Conservation (phyloP, 169 alveolate genomes). For the Cryptosporidium sp. region DNA sequence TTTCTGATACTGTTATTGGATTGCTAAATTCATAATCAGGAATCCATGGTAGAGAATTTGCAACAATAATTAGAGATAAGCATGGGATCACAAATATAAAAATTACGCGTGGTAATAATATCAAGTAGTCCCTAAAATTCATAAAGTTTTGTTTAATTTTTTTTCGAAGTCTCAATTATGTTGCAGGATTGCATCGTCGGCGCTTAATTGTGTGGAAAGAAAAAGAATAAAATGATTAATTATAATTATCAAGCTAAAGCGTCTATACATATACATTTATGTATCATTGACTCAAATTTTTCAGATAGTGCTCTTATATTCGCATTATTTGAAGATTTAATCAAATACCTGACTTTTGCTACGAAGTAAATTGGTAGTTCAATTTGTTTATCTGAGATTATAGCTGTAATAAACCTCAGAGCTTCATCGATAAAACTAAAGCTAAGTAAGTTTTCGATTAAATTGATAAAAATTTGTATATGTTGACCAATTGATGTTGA, state of each 20-base stretch:
- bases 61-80: neutral
- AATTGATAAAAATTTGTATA: neutral
- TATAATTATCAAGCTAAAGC: neutral
- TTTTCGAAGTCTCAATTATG: neutral
- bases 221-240: neutral
- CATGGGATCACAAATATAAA: conserved; percentile 30
- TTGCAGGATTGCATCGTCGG: conserved; percentile 8
- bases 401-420: neutral
- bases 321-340: neutral
- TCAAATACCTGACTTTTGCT: conserved; percentile 12
- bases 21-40: conserved; percentile 7
- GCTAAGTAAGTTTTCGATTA: conserved; percentile 3
- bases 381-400: neutral
- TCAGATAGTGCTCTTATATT: neutral
- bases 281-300: neutral
- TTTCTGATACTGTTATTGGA: neutral
- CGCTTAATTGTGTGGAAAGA: neutral
- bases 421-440: neutral
- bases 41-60: conserved; percentile 34
- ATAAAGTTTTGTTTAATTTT: neutral
- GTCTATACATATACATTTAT: neutral
- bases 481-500: neutral
- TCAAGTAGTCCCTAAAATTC: neutral
- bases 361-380: neutral
- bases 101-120: conserved; percentile 7